Evolutionary conservation across 1,139 yeast species (phyloP).

Genomic region (Pichia inconspicua): DNA sequence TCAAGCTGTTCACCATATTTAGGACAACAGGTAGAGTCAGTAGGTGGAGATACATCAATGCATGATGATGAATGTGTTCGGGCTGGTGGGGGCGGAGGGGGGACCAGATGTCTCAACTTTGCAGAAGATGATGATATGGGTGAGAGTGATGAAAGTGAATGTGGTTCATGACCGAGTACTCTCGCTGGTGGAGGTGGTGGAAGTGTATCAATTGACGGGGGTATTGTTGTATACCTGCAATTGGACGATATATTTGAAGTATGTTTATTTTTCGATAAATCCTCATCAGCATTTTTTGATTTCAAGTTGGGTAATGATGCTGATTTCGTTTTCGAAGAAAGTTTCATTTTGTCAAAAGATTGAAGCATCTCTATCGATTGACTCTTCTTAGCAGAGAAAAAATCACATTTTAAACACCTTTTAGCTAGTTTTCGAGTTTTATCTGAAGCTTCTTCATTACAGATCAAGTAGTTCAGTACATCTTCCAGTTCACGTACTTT

Average conservation of each 20-base stretch:
- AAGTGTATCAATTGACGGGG: too few species aligned
- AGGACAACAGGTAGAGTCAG: neutral
- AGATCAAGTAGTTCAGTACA: constrained; percentile 36
- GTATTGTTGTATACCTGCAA: too few species aligned
- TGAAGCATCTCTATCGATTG: neutral
- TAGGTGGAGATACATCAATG: neutral
- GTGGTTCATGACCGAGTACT: neutral
- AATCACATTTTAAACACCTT: constrained; percentile 35
- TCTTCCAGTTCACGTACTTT: constrained; percentile 48
- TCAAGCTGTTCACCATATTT: neutral
- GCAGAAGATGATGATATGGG: neutral
- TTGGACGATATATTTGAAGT: too few species aligned
- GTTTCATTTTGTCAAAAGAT: neutral
- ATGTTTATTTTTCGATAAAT: too few species aligned
- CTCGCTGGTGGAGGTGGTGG: neutral
- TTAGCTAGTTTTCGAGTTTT: constrained; percentile 52
- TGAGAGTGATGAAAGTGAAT: neutral
- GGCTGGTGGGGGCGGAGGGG: neutral
- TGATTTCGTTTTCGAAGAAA: neutral
- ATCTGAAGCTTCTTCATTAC: neutral
- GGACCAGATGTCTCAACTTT: neutral
- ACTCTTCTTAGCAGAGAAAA: neutral
- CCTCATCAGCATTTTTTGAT: too few species aligned
- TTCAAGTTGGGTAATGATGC: neutral
- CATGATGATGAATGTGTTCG: neutral